phyloP scores from a whole-genome alignment of 805 yeast species.

The Yamadazyma tumulicola region DNA sequence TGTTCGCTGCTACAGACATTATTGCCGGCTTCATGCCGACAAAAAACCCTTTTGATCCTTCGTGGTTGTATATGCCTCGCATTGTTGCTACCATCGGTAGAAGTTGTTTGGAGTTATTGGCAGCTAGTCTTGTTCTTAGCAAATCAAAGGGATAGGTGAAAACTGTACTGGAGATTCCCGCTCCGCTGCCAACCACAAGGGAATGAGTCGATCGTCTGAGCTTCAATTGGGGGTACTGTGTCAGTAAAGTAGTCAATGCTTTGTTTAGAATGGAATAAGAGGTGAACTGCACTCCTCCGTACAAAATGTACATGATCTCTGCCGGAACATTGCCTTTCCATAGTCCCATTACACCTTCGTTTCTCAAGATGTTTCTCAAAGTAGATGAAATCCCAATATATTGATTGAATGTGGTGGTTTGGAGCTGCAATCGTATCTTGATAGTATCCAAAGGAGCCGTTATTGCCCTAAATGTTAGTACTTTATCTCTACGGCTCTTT shows the following conservation, averaged over 20 bases:
- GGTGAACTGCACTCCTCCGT: constrained; percentile 84
- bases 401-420: constrained; percentile 18
- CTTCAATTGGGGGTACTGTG: constrained; percentile 12
- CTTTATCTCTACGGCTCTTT: neutral
- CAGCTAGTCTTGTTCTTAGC: constrained; percentile 82
- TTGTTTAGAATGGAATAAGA: constrained; percentile 57
- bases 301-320: constrained; percentile 74
- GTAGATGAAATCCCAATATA: constrained; percentile 33
- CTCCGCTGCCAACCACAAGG: constrained; percentile 63
- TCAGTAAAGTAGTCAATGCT: constrained; percentile 30
- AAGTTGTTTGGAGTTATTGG: constrained; percentile 42
- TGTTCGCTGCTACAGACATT: constrained; percentile 61
- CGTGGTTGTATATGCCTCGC: constrained; percentile 21
- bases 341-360: constrained; percentile 73
- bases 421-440: constrained; percentile 72
- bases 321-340: constrained; percentile 99
- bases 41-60: constrained; percentile 46
- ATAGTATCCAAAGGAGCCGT: constrained; percentile 79
- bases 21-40: constrained; percentile 51
- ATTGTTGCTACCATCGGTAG: constrained; percentile 33
- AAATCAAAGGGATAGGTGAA: constrained; percentile 87
- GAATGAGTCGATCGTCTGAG: constrained; percentile 42
- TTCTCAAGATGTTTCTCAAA: constrained; percentile 39
- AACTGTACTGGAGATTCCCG: constrained; percentile 73
- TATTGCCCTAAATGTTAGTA: constrained; percentile 42